Evolutionary conservation across 2,329 filamentous ascomycete genomes (phyloP), one percentile per base, ranked within the genome.

Genomic region (Alternaria metachromatica): DNA sequence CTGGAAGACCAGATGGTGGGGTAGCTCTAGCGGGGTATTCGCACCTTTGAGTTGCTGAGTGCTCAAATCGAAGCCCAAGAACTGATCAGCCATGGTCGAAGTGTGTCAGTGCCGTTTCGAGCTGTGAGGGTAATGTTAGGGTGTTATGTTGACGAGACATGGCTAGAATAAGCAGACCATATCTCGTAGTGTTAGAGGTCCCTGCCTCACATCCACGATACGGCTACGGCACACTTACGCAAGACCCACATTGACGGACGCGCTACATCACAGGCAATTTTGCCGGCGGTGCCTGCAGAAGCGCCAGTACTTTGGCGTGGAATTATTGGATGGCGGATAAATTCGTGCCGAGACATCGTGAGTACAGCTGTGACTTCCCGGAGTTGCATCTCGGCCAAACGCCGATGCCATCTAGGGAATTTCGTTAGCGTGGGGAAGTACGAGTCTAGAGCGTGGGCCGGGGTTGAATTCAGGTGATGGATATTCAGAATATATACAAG

Each of bases 11-110:
- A 33, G 26, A 64, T 72, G 65, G 76, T 67, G 77, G 74, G 75
- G 75, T 74, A 74, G 75, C 69, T 74, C 12, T 65, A 62, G 63
- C 57, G 71, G 65, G 62, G 69, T 55, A 67, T 57, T 76, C 68
- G 80, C 62, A 89, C 93, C 94, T 87, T 99, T 98, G 62, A 98
- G 87, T 80, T 98, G 95, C 81, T 98, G 96, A 62, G 96, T 98
- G 46, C 94, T 97, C 64, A 98, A 90, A 82, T 99, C 96, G 80
- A 98, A 94, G 64, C 96, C 96, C 76, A 97, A 86, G 78, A 97
- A 97, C 65, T 97, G 84, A 54, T 79, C 75, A 75, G 74, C 76
- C 77, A 79, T 79, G 55, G 60, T 77, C 72, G 55, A 58, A 25
- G 44, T 60, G n/a, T 53, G 37, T 56, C 44, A 20, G 26, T 43